Evolutionary conservation across 2,329 filamentous ascomycete genomes (phyloP).

Genomic region (Alternaria dauci): DNA sequence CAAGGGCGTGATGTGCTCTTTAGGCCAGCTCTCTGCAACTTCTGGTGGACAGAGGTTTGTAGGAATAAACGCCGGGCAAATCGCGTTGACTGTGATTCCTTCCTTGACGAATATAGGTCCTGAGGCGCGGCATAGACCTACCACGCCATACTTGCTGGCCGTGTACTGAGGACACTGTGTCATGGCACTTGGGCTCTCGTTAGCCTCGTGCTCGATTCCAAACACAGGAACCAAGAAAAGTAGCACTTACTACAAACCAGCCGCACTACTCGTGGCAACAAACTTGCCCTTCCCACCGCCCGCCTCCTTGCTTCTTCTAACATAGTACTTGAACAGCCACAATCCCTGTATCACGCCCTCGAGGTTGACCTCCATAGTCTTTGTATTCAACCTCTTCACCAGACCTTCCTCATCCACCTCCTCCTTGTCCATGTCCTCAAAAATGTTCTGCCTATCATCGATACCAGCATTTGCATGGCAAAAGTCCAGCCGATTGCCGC

Average conservation of each 20-base stretch:
- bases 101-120: conserved; percentile 46
- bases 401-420: conserved; percentile 47
- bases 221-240: not conserved
- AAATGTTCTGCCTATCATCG: conserved; percentile 51
- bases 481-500: conserved; percentile 53
- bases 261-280: conserved; percentile 51
- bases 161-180: conserved; percentile 53
- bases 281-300: conserved; percentile 51
- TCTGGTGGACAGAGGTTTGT: conserved; percentile 53
- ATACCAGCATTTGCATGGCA: conserved; percentile 57
- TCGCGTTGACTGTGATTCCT: conserved; percentile 52
- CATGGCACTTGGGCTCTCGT: conserved; percentile 23
- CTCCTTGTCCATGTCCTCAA: conserved; percentile 41
- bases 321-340: conserved; percentile 56
- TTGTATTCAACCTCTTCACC: conserved; percentile 50
- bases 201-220: not conserved
- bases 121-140: conserved; percentile 51
- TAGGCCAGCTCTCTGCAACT: conserved; percentile 48
- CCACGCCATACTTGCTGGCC: conserved; percentile 54
- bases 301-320: conserved; percentile 46
- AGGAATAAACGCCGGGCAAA: conserved; percentile 52
- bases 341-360: conserved; percentile 54
- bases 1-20: conserved; percentile 53
- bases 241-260: conserved; percentile 49
- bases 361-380: conserved; percentile 53